Conservation (phyloP, 2,329 filamentous ascomycete genomes). For the Trichophaea hybrida region DNA sequence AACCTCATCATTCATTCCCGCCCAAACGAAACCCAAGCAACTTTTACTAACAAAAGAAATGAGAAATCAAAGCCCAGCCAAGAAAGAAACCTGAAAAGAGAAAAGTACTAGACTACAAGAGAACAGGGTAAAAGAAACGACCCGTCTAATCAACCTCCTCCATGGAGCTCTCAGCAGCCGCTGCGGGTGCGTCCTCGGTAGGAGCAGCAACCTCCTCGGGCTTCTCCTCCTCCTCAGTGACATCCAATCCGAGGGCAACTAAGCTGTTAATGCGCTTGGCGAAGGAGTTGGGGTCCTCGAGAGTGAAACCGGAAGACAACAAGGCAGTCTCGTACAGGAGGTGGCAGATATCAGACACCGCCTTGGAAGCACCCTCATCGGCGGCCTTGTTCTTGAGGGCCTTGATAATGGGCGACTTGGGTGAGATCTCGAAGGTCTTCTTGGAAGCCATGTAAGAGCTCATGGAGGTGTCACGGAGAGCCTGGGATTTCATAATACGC, state of each 20-base stretch:
- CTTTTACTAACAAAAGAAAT: constrained; percentile 11
- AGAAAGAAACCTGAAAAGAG: constrained; percentile 8
- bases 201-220: constrained; percentile 39
- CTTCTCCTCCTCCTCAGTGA: constrained; percentile 59
- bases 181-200: constrained; percentile 42
- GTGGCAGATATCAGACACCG: constrained; percentile 97
- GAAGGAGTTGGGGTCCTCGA: constrained; percentile 95
- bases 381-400: constrained; percentile 99
- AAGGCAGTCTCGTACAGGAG: constrained; percentile 98
- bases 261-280: constrained; percentile 99
- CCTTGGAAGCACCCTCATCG: constrained; percentile 89
- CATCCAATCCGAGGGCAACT: constrained; percentile 90
- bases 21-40: constrained; percentile 14
- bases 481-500: constrained; percentile 99
- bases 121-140: constrained; percentile 4
- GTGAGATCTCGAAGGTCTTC: constrained; percentile 99
- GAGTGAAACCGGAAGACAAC: constrained; percentile 97
- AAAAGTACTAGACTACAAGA: constrained; percentile 14
- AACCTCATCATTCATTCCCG: constrained; percentile 14
- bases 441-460: constrained; percentile 99
- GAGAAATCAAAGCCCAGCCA: constrained; percentile 16
- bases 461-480: constrained; percentile 99
- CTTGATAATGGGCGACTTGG: constrained; percentile 92
- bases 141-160: constrained; percentile 89
- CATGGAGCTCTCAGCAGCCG: constrained; percentile 48